phyloP scores from a whole-genome alignment of 2,329 filamentous ascomycete genomes.

The Colletotrichum aenigma region DNA sequence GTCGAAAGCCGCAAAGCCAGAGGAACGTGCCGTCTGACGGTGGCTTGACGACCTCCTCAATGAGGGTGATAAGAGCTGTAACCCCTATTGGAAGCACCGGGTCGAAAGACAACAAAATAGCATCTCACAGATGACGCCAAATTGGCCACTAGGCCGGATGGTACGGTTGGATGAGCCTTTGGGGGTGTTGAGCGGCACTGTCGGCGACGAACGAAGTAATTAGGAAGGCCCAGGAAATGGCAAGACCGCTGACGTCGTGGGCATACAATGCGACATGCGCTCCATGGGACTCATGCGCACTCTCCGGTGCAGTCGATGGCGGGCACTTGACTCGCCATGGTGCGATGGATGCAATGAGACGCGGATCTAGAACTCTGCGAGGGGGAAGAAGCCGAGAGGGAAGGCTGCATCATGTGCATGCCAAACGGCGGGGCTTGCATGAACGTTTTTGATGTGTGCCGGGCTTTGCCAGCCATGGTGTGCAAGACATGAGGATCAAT shows the following conservation, averaged over 20 bases:
- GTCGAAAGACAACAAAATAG: not conserved
- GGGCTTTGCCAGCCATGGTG: not conserved
- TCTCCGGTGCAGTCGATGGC: not conserved
- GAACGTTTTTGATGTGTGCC: slow-evolving; percentile 8
- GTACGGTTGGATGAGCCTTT: not conserved
- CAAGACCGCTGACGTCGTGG: not conserved
- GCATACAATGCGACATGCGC: not conserved
- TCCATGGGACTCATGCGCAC: not conserved
- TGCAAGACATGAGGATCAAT: not conserved
- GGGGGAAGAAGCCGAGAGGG: not conserved
- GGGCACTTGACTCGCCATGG: slow-evolving; percentile 15
- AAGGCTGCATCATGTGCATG: slow-evolving; percentile 15
- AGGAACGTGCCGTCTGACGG: not conserved
- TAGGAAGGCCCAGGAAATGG: not conserved
- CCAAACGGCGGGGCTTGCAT: slow-evolving; percentile 14
- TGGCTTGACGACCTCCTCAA: not conserved
- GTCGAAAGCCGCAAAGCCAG: not conserved
- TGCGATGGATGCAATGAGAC: not conserved
- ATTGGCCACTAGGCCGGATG: not conserved
- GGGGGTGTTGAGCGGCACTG: slow-evolving; percentile 2
- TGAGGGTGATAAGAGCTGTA: slow-evolving; percentile 2
- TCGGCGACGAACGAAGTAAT: not conserved
- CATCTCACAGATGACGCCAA: not conserved
- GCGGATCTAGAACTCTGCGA: slow-evolving; percentile 4
- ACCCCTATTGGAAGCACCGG: not conserved